Base-by-base conservation (phyloP, 208 protist genomes). In the Phytomonas sp. region DNA sequence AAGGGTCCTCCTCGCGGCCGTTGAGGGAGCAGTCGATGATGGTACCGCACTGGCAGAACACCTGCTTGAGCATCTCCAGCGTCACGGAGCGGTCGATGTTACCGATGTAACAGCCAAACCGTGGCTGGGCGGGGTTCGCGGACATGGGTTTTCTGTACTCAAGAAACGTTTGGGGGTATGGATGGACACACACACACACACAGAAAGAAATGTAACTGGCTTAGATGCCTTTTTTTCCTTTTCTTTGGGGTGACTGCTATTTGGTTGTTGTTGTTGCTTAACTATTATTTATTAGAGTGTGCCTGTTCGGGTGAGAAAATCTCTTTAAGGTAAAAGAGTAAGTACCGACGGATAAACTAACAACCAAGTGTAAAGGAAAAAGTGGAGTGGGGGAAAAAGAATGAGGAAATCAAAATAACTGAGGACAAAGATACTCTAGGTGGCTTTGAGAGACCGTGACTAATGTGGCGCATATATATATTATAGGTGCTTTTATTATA, bases 21-120 rank as follows among this genome's bases (percentile, higher is more conserved):
- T 95, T 95, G n/a, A 95, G 82, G 4, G 85, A 92, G 77, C 79
- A 86, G 73, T 95, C 87, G 45, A 95, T 65, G 68, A 95, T 93
- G 29, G 80, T 84, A 19, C 90, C 90, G 66, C 87, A 95, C 56
- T 88, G 80, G 32, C 73, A 81, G 72, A 95, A 95, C 8, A 93
- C 77, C 69, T 93, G 81, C 70, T 79, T 80, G 33, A 95, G 78
- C 76, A 89, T 82, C 30, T 93, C 87, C 29, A 93, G 68, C 29
- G 85, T 86, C 19, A 95, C 86, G 70, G 78, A 84, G 59, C 82
- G 74, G 71, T 95, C 90, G 68, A 95, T 93, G 70, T 93, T 93
- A 66, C 88, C 91, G 49, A 95, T 84, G 76, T 93, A 94, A 70
- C 84, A 91, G 11, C 87, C 87, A 69, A 84, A 95, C 33, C 89